Base-by-base conservation (phyloP, 2,329 filamentous ascomycete genomes). In the Dothiorella sarmentorum region DNA sequence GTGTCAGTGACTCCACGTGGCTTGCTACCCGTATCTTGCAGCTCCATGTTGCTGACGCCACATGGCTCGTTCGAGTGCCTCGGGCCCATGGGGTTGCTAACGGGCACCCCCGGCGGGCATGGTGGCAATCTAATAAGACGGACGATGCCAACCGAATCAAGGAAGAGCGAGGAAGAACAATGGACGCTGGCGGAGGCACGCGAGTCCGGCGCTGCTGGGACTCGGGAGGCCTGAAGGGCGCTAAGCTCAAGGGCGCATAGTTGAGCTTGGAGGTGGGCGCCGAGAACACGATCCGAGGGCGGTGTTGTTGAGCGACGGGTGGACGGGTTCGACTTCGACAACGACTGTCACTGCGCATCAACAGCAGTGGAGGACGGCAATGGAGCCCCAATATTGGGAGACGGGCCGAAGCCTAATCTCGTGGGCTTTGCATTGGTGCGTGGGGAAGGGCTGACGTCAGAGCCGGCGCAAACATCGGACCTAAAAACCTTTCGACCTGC, bases 401-500 rank as follows among this genome's bases (percentile, higher is more conserved):
- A 37, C 47, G 47, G 47, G 47, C 47, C 47, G 47, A 51, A 26
- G 31, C 5, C 17, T 3, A 13, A 15, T 20, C 7, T 29, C 6
- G 6, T 17, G 17, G 47, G 20, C 13, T 26, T 26, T 29, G 33
- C 22, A 11, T 7, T 2, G 10, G 31, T 7, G 47, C 47, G 47
- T 51, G 31, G 47, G 47, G 47, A n/a, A 38, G 47, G 4, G 47
- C 22, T 51, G 47, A 51, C 47, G 47, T 51, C 47, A 51, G 31
- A 24, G 9, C 47, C 15, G 47, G 17, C 31, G 45, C 35, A 49
- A 47, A 51, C 29, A 35, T 43, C 45, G 18, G 45, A 51, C 18
- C 29, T 51, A 26, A 51, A 51, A 51, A 51, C 31, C 47, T 51
- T 51, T 51, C 33, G 47, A 37, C 47, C n/a, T 24, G 47, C 47